Percentiles rank a stretch among this genome's conserved stretches.
Conservation (phyloP, 1,139 yeast genomes). For the Sugiyamaella castrensis region DNA sequence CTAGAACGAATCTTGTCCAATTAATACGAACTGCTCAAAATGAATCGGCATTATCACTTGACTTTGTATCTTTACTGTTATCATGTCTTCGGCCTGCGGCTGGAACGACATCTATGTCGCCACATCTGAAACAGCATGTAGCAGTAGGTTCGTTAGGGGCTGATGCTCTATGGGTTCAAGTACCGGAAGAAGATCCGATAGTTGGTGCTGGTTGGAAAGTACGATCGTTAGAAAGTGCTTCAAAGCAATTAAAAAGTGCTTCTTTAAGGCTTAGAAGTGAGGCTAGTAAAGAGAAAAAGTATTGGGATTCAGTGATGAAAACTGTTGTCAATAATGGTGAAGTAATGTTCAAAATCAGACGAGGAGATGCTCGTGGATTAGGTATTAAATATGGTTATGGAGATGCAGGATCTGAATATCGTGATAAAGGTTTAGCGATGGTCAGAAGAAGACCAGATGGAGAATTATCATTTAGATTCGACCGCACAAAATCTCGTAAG, state of each 20-base stretch:
- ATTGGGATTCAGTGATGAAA: slow-evolving; percentile 64
- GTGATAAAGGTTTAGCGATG: slow-evolving; percentile 72
- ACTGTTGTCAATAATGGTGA: slow-evolving; percentile 62
- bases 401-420: slow-evolving; percentile 79
- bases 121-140: slow-evolving; percentile 71
- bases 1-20: slow-evolving; percentile 55
- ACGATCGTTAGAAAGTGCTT: slow-evolving; percentile 59
- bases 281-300: slow-evolving; percentile 59
- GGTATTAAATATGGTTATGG: slow-evolving; percentile 89
- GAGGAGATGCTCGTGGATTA: slow-evolving; percentile 50
- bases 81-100: slow-evolving; percentile 83
- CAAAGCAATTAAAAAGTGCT: slow-evolving; percentile 51
- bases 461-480: slow-evolving; percentile 34
- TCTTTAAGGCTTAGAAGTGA: slow-evolving; percentile 53
- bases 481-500: slow-evolving; percentile 31
- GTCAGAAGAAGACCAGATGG: slow-evolving; percentile 45
- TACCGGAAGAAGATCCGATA: slow-evolving; percentile 38
- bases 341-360: slow-evolving; percentile 66
- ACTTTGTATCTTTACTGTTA: slow-evolving; percentile 76
- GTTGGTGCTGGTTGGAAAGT: slow-evolving; percentile 87
- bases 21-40: slow-evolving; percentile 69
- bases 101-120: slow-evolving; percentile 85
- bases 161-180: slow-evolving; percentile 43
- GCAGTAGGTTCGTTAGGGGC: slow-evolving; percentile 80
- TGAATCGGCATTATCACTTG: slow-evolving; percentile 84